Base-by-base conservation (phyloP, 1,284 basidiomycete species). In the Chalciporus sp. region DNA sequence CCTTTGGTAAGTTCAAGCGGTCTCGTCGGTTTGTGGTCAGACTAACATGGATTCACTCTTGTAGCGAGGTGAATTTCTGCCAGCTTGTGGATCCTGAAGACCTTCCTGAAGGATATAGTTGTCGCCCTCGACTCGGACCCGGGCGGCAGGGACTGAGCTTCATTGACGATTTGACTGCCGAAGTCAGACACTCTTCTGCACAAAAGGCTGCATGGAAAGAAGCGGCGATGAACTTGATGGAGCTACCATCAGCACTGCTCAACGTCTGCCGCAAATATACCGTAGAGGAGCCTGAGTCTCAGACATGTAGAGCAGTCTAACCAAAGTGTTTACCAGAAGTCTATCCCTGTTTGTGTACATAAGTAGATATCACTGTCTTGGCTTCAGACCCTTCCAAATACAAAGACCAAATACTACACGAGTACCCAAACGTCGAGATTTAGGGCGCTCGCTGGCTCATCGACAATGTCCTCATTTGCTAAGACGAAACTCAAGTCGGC, bases 401-500 rank as follows among this genome's bases (percentile, higher is more conserved):
- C 11, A 5, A 8, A 31, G 29, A 12, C 2, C 29, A 31, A 31
- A 12, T 31, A 4, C 10, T 31, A 31, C n/a, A n/a, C n/a, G n/a
- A n/a, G n/a, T n/a, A n/a, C n/a, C n/a, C n/a, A n/a, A 31, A 16
- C n/a, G 35, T 37, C 7, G 35, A 17, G 35, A 8, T n/a, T 37
- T 11, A 9, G 4, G 35, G 35, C n/a, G 6, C 26, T 28, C n/a
- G n/a, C 42, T 28, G 27, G 29, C 43, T 20, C 12, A 39, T 44
- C 26, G 35, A 37, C 19, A 28, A 71, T 72, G 71, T 63, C 71
- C 27, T 67, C 78, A 2, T 80, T 85, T 53, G 76, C 79, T 44
- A 94, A 91, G 67, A 72, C 72, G 33, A 91, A 88, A 66, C 78
- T 96, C 61, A 97, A 95, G 72, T 74, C 80, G n/a, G 88, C 94